Percentiles rank a stretch among this genome's conserved stretches.
phyloP scores from a whole-genome alignment of 1,139 yeast species.

The Meyerozyma smithsonii region DNA sequence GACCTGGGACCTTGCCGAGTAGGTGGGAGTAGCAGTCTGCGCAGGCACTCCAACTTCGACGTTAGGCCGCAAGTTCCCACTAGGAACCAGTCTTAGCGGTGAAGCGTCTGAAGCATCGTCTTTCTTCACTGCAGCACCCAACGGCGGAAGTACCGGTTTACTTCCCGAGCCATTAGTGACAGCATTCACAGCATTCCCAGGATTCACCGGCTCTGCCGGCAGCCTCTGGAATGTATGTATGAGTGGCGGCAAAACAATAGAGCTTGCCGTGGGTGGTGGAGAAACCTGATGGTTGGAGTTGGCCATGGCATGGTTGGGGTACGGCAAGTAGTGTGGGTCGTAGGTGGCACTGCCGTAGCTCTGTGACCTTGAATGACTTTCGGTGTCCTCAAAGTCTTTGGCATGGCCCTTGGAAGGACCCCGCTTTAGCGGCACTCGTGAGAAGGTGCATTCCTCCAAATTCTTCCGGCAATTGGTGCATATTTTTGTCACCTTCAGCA shows the following conservation, averaged over 20 bases:
- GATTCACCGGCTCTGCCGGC: neutral
- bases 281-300: neutral
- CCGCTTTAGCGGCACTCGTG: constrained; percentile 65
- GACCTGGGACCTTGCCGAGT: constrained; percentile 11
- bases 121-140: constrained; percentile 1
- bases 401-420: constrained; percentile 75
- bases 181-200: too few relatives aligned
- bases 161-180: neutral
- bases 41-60: neutral
- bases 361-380: constrained; percentile 5
- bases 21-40: neutral
- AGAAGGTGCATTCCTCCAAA: constrained; percentile 55
- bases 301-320: neutral
- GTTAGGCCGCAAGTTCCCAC: neutral
- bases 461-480: constrained; percentile 57
- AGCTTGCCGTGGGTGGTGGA: neutral
- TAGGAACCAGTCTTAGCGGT: neutral
- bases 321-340: neutral
- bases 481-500: constrained; percentile 41
- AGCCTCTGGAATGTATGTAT: neutral
- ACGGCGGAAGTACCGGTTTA: neutral
- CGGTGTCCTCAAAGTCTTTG: constrained; percentile 38
- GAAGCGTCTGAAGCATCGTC: neutral
- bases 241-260: neutral
- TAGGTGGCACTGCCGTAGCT: neutral